Percentiles rank a stretch among this genome's conserved stretches.
Conservation (phyloP, 176 grass and related monocot species). For the Poa pratensis region DNA sequence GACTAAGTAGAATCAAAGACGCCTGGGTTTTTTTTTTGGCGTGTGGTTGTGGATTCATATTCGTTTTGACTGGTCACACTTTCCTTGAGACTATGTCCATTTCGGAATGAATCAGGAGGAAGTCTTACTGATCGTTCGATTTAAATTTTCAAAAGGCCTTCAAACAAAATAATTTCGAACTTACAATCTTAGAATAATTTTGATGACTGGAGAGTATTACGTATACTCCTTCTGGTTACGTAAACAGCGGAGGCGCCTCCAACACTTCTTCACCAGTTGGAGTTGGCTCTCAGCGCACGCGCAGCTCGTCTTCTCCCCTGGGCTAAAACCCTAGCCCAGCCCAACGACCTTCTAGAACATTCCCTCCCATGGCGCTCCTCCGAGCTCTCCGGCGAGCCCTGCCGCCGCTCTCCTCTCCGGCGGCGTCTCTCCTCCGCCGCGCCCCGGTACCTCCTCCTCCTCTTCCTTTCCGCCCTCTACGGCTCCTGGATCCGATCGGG, state of each 20-base stretch:
- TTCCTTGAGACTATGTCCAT: no score
- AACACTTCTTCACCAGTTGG: neutral
- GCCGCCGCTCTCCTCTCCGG: conserved; percentile 27
- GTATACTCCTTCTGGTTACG: neutral
- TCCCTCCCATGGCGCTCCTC: conserved; percentile 60
- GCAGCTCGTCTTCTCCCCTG: neutral
- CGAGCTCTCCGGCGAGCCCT: conserved; percentile 58
- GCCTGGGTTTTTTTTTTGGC: no score
- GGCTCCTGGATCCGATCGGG: conserved; percentile 48
- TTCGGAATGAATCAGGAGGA: no score
- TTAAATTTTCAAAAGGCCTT: no score
- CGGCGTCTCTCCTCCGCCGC: conserved; percentile 2
- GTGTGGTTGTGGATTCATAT: no score
- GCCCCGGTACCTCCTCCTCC: neutral
- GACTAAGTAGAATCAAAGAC: no score
- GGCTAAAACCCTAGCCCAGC: conserved; percentile 39
- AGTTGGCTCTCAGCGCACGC: neutral
- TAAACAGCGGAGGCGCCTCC: neutral
- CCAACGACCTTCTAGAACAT: conserved; percentile 42
- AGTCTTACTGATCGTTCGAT: no score
- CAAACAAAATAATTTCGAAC: no score
- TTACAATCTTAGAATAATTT: no score
- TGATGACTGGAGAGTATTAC: neutral
- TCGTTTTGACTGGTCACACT: no score
- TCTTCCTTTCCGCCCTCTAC: neutral